Evolutionary conservation across 495 filamentous ascomycete genomes (phyloP), one percentile per base, ranked within the genome.

Genomic region (Hypoxylon lenormandii): DNA sequence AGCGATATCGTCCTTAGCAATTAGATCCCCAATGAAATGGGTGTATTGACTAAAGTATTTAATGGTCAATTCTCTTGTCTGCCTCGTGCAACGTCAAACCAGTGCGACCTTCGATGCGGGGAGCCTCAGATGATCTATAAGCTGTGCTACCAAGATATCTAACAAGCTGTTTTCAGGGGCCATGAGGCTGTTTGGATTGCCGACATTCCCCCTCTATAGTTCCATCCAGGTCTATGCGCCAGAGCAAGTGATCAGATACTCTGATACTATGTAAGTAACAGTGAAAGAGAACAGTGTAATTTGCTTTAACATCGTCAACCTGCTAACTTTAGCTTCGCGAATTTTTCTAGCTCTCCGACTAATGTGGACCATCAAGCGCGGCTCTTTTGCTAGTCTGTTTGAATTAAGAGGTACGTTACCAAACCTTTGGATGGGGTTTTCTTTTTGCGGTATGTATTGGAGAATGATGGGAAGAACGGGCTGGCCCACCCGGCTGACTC

Each of bases 51-150:
- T 28, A 2, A n/a, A 42, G 16, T 11, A 46, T n/a, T 26, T 16
- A 60, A 47, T 48, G 42, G 54, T 26, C 59, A 54, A 45, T 61
- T 45, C 11, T 7, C 21, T 5, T 13, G 23, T 42, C 52, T 48
- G n/a, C 45, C 60, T 40, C 19, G 59, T 70, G 55, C 50, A 63
- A 60, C 60, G 40, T 23, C 16, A 1, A 48, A 48, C 22, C 38
- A 3, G 16, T 50, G 42, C 40, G 22, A 42, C 23, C 38, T 21
- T 28, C 42, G 15, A 68, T 57, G 64, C 37, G 56, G 56, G 23
- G 64, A 52, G 22, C 43, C 30, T 33, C 43, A 56, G 42, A 54
- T 54, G 66, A 54, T 59, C 40, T 64, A 36, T 38, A 10, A 59
- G 18, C n/a, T 51, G 30, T 48, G 42, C 18, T 33, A 10, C 42